Evolutionary conservation across 495 filamentous ascomycete genomes (phyloP).

Genomic region (Hypoxylon trugodes): DNA sequence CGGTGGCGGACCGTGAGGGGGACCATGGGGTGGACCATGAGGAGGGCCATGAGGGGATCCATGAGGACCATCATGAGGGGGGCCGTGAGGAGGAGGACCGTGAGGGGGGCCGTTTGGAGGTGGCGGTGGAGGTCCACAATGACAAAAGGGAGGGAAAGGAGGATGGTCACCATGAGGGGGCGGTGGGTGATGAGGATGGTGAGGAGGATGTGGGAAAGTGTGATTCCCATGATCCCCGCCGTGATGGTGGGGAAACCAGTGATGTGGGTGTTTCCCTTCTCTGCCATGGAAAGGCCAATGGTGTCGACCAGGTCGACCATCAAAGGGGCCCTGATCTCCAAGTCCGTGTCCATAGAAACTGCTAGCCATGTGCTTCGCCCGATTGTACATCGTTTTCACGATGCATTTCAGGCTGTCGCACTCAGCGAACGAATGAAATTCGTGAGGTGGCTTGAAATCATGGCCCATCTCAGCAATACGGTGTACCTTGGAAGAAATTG

Average conservation of each 20-base stretch:
- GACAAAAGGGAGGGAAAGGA: too few relatives aligned
- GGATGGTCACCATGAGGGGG: constrained; percentile 32
- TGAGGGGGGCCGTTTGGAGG: constrained; percentile 18
- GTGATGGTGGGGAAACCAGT: constrained; percentile 26
- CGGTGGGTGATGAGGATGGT: constrained; percentile 28
- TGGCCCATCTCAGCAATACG: constrained; percentile 41
- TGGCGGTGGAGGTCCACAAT: constrained; percentile 17
- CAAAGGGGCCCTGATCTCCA: constrained; percentile 17
- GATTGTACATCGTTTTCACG: constrained; percentile 35
- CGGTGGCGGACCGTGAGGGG: constrained; percentile 29
- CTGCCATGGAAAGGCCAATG: constrained; percentile 29
- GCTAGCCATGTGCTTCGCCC: constrained; percentile 36
- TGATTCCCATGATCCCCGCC: constrained; percentile 32
- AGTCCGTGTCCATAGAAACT: constrained; percentile 31
- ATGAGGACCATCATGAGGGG: too few relatives aligned
- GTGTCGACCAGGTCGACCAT: constrained; percentile 8
- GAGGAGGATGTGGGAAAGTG: constrained; percentile 33
- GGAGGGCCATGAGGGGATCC: constrained; percentile 8
- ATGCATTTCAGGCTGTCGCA: constrained; percentile 45
- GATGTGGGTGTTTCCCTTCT: constrained; percentile 16
- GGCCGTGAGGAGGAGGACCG: constrained; percentile 26
- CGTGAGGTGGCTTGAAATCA: constrained; percentile 23
- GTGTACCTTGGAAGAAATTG: constrained; percentile 42
- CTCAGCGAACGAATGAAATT: constrained; percentile 27
- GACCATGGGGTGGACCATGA: constrained; percentile 28